A percentile compares a stretch with the other conserved stretches of the same genome.
Conservation (phyloP, 2,329 filamentous ascomycete species). For the Pseudofabraea citricarpa region DNA sequence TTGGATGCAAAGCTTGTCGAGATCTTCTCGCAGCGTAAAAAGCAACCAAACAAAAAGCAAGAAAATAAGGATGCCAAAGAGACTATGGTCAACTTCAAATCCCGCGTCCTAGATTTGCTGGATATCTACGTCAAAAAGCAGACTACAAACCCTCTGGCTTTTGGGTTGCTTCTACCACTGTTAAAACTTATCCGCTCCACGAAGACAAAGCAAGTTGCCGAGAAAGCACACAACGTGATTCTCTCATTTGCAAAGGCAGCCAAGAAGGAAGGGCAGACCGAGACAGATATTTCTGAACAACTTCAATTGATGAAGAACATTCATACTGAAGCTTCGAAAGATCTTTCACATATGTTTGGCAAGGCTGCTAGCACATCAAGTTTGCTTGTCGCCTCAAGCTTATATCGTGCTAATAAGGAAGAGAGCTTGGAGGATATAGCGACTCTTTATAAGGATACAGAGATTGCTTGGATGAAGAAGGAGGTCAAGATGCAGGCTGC, state of each 20-base stretch:
- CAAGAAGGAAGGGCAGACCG: constrained; percentile 38
- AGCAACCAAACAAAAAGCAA: constrained; percentile 66
- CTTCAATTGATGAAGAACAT: constrained; percentile 56
- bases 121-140: constrained; percentile 81
- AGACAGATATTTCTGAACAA: constrained; percentile 34
- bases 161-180: constrained; percentile 70
- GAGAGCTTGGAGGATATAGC: constrained; percentile 50
- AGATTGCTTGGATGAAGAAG: constrained; percentile 53
- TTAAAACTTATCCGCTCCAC: constrained; percentile 74
- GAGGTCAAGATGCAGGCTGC: constrained; percentile 55
- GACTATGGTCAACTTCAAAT: constrained; percentile 90
- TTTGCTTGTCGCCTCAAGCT: constrained; percentile 58
- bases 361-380: constrained; percentile 71
- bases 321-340: constrained; percentile 62
- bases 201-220: constrained; percentile 67
- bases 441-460: constrained; percentile 59
- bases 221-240: constrained; percentile 69
- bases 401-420: constrained; percentile 52
- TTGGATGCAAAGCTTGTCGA: constrained; percentile 78
- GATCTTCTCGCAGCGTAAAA: constrained; percentile 75
- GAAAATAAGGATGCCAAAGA: constrained; percentile 84
- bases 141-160: constrained; percentile 59
- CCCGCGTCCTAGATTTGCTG: constrained; percentile 82
- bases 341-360: constrained; percentile 64
- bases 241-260: constrained; percentile 65